Evolutionary conservation across 306 rosid genomes (phyloP).

Genomic region (Vigna hirtella): DNA sequence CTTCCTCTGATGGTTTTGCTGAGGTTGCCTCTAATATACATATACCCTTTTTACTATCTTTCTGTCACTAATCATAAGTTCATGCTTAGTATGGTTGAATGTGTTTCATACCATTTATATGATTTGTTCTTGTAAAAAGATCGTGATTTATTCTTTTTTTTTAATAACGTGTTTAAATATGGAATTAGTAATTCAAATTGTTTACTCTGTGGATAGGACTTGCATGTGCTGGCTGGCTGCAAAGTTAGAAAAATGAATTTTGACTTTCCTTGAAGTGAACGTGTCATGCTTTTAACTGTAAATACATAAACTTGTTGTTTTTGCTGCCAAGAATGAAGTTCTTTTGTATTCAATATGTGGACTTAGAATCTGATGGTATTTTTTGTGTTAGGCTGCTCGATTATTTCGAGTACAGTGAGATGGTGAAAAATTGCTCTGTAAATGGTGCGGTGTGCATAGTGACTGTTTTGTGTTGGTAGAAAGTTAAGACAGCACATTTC

Average conservation of each 20-base stretch:
- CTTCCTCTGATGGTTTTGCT: slow-evolving; percentile 72
- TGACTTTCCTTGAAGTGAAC: not conserved
- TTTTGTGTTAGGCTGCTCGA: not conserved
- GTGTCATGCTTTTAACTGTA: not conserved
- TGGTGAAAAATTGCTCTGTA: not conserved
- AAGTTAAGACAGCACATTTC: not conserved
- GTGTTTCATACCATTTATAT: not conserved
- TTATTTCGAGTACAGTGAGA: not conserved
- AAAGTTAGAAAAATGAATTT: slow-evolving; percentile 1
- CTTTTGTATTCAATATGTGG: not conserved
- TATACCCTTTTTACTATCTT: not conserved
- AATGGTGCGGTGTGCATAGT: slow-evolving; percentile 6
- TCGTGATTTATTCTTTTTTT: not conserved
- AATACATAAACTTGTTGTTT: not conserved
- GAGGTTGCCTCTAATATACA: slow-evolving; percentile 66
- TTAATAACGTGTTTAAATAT: not conserved
- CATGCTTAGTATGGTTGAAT: not conserved
- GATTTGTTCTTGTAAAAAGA: not conserved
- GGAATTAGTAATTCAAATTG: not conserved
- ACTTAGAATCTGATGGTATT: not conserved
- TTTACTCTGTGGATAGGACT: not conserved
- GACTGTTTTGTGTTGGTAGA: not conserved
- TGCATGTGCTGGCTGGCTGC: slow-evolving; percentile 19
- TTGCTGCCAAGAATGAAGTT: not conserved
- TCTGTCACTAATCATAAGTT: not conserved